Evolutionary conservation across 164 flowering plant species (phyloP).

Genomic region (Chimonanthus salicifolius): DNA sequence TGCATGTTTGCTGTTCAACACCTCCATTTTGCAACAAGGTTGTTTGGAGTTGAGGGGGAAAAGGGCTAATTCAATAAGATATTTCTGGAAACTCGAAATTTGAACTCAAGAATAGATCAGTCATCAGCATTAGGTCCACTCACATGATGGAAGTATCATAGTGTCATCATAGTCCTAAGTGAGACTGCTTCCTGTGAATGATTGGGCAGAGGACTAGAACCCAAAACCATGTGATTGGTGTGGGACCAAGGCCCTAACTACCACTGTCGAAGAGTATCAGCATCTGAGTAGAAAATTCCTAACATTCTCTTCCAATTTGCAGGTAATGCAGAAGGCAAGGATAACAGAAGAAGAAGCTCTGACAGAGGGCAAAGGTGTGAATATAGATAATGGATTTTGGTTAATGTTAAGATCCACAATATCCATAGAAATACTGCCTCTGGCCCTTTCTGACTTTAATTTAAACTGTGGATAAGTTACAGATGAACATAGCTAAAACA

Average conservation of each 20-base stretch:
- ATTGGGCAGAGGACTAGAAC: neutral
- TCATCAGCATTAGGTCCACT: neutral
- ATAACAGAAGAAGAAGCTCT: conserved; percentile 23
- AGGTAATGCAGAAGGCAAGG: conserved; percentile 38
- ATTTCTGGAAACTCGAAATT: no score
- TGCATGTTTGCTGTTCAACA: neutral
- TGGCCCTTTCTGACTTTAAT: neutral
- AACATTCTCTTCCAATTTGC: conserved; percentile 7
- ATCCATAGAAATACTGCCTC: neutral
- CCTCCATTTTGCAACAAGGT: neutral
- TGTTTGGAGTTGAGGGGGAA: neutral
- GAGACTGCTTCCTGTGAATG: neutral
- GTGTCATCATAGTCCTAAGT: neutral
- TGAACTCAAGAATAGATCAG: neutral
- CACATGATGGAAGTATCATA: neutral
- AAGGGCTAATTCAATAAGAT: neutral
- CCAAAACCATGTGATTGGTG: neutral
- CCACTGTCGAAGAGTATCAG: neutral
- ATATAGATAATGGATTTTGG: neutral
- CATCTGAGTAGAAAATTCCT: conserved; percentile 1
- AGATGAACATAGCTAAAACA: conserved; percentile 1
- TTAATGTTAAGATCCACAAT: neutral
- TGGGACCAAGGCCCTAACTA: neutral
- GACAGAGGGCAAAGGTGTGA: conserved; percentile 34
- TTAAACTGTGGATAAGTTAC: neutral